Base-by-base conservation (phyloP, 2,329 filamentous ascomycete genomes). In the Monosporascus sp. region DNA sequence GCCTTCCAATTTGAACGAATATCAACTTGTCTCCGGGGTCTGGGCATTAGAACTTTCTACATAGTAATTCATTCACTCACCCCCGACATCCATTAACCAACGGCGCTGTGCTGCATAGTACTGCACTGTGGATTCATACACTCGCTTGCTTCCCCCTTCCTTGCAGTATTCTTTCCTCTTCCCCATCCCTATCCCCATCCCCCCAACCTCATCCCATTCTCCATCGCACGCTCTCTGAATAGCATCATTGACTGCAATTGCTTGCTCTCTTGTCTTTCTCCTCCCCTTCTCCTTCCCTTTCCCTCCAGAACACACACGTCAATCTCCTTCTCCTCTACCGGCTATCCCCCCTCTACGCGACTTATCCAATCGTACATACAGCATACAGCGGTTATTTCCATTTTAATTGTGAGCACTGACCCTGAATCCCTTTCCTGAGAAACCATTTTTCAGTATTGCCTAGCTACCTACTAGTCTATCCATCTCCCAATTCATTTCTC, bases 181-280 rank as follows among this genome's bases (percentile, higher is more conserved):
- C 43, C 25, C 43, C 43, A 46, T 46, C 43, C 43, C 24, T 15
- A 14, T 46, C n/a, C 22, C 43, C 38, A 35, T 35, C 31, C 31
- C 31, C 31, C 31, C 31, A 35, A 35, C 5, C 31, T 35, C 31
- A 11, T 35, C 31, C 14, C 31, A 14, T 35, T 20, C 43, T 24
- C 43, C 43, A 27, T 46, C 25, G 43, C 24, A 46, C 43, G n/a
- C 25, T 46, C 43, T 46, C 43, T 27, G 43, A 46, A 46, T 46
- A 46, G 43, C 43, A 46, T 46, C 43, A 46, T 46, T 46, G 43
- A 46, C 43, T 46, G 43, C 22, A 18, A 46, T 46, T 46, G 43
- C 14, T 24, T 46, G 43, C 14, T 22, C n/a, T 46, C 24, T 46
- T 46, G 22, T 46, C 43, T 27, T 46, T 27, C 43, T 24, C 15